These are phyloP conservation scores for Rhexocercosporidium sp. DNA, from an alignment of 2,329 filamentous ascomycete genomes.

Conservation along the genomic window DNA sequence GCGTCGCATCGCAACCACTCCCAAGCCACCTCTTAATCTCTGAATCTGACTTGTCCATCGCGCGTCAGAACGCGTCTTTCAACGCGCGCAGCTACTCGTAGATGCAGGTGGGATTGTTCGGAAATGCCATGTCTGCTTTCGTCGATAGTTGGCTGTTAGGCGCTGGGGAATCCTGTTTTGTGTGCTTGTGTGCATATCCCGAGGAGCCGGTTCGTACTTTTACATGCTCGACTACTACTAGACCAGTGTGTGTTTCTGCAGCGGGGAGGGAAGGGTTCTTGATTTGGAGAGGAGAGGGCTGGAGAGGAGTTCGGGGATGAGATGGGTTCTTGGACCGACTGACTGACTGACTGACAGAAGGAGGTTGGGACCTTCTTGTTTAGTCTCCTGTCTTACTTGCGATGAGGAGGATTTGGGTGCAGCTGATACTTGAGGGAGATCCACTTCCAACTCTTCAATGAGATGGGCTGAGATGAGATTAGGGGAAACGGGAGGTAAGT, in stretches of 20 bases:
- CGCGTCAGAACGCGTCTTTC: background rate
- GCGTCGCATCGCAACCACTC: no score
- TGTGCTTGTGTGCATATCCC: background rate
- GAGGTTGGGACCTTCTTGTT: background rate
- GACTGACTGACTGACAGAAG: background rate
- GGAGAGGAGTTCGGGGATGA: no score
- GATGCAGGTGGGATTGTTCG: background rate
- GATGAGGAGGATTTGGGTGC: background rate
- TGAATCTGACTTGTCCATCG: no score
- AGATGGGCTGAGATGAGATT: no score
- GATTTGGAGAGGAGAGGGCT: background rate
- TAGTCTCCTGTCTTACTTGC: background rate
- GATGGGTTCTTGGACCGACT: no score
- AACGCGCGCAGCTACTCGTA: no score
- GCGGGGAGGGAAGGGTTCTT: background rate
- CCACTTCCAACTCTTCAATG: constrained; percentile 8
- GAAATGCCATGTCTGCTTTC: constrained; percentile 1
- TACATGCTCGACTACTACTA: no score
- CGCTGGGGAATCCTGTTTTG: background rate
- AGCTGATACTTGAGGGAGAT: background rate
- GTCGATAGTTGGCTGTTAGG: background rate
- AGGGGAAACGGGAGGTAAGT: no score
- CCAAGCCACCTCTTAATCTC: background rate
- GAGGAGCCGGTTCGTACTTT: background rate
- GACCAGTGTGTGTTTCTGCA: no score